These are phyloP conservation scores for Tylopilus orsonianus DNA, from an alignment of 1,284 basidiomycete genomes.

Conservation along the genomic window DNA sequence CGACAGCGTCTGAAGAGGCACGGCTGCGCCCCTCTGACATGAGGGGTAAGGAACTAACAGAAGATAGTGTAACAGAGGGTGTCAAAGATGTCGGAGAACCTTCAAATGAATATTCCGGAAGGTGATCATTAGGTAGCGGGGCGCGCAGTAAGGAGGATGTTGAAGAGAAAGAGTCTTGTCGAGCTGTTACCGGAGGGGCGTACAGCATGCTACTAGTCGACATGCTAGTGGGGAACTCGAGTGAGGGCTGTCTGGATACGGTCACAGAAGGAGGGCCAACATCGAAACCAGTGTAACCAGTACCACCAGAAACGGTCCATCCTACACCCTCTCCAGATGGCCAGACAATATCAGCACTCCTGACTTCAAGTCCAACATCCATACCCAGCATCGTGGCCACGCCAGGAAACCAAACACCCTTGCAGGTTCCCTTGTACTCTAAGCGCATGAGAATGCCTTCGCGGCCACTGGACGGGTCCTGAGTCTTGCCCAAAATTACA, in stretches of 20 bases:
- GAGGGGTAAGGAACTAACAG: constrained; percentile 52
- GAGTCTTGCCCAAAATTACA: constrained; percentile 50
- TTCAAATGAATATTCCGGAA: constrained; percentile 75
- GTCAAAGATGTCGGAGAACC: constrained; percentile 50
- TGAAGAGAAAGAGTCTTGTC: constrained; percentile 45
- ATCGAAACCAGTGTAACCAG: constrained; percentile 69
- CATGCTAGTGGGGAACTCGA: constrained; percentile 41
- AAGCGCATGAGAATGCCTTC: constrained; percentile 69
- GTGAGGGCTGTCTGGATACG: constrained; percentile 45
- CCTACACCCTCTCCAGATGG: constrained; percentile 45
- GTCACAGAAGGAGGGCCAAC: constrained; percentile 40
- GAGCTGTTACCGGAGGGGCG: constrained; percentile 32
- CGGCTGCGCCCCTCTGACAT: constrained; percentile 37
- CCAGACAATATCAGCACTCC: constrained; percentile 68
- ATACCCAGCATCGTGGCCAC: constrained; percentile 79
- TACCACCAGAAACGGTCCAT: constrained; percentile 63
- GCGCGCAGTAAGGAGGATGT: constrained; percentile 66
- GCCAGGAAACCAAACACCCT: constrained; percentile 75
- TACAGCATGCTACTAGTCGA: constrained; percentile 26
- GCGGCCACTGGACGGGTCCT: constrained; percentile 37
- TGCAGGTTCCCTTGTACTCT: constrained; percentile 70
- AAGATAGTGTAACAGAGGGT: constrained; percentile 52
- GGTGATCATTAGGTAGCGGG: constrained; percentile 60
- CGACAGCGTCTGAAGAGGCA: constrained; percentile 27
- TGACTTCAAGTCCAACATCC: constrained; percentile 67